These are phyloP conservation scores for Candida glucosophila DNA, from an alignment of 1,139 yeast genomes.

Conservation along the genomic window DNA sequence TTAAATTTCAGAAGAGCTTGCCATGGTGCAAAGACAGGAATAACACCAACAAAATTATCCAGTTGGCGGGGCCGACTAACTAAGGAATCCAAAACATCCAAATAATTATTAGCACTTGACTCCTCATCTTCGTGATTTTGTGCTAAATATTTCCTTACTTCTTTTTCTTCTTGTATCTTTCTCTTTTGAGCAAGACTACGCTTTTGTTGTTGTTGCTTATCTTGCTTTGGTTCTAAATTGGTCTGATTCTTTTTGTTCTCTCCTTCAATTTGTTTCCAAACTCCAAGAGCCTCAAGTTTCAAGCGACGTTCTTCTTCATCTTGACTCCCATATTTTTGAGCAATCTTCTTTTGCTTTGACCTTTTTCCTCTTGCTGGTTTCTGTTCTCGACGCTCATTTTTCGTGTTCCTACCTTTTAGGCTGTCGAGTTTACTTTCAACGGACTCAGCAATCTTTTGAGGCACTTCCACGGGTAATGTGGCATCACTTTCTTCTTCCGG, in stretches of 20 bases:
- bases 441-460: background rate
- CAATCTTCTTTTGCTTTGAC: conserved; percentile 74
- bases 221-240: conserved; percentile 16
- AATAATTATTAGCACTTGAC: conserved; percentile 21
- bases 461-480: background rate
- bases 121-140: conserved; percentile 28
- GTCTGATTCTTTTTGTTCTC: conserved; percentile 20
- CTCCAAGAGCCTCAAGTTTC: conserved; percentile 77
- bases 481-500: background rate
- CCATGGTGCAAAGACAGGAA: conserved; percentile 96
- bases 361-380: conserved; percentile 78
- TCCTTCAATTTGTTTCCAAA: conserved; percentile 58
- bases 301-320: conserved; percentile 78
- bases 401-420: background rate
- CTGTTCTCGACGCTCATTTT: background rate
- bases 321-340: conserved; percentile 78
- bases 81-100: conserved; percentile 33
- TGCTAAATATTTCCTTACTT: conserved; percentile 37
- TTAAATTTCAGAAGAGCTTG: conserved; percentile 61
- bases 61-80: conserved; percentile 33
- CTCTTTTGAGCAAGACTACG: conserved; percentile 16
- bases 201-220: conserved; percentile 11
- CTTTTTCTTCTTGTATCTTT: conserved; percentile 43
- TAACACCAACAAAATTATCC: conserved; percentile 46
- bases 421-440: background rate